Evolutionary conservation across 2,329 filamentous ascomycete species (phyloP), one percentile per base, ranked within the genome.

Genomic region (Proliferodiscus dingleyae): DNA sequence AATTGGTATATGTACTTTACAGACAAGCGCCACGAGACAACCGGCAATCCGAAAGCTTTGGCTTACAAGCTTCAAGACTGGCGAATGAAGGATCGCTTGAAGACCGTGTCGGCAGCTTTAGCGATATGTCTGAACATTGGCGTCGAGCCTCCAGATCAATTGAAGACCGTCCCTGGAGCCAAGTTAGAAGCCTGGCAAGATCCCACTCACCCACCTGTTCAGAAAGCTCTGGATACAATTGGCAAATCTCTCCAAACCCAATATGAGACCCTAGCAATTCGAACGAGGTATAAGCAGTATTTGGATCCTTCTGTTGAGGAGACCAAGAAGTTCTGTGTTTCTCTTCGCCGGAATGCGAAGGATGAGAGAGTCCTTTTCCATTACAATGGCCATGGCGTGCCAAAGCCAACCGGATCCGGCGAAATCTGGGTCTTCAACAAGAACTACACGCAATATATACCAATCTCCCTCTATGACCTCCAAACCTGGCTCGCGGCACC

Each of bases 1-100:
- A 94, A 89, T 56, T 98, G 95, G 81, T 97, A 95, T 72, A 97
- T 97, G 91, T 98, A 98, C 69, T 98, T 87, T 67, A 96, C 91
- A 53, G 93, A 98, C 68, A 97, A 97, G 68, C 85, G 91, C 43
- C 93, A 98, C 68, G 93, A 97, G 65, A 93, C 89, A 18, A 91
- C 89, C 28, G 93, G 89, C 18, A 89, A 90, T 56, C 88, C 89
- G 13, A 88, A 89, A 63, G 77, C 80, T 42, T 76, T 74, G 15
- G 66, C 70, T 21, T 79, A 78, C 55, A 74, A 81, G 52, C 71
- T 95, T 5, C 87, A 95, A 63, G 93, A 97, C 65, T 98, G 93
- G 93, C 85, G 93, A 47, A 96, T 97, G 87, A 84, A 89, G 57
- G 93, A 98, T 66, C 80, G 93, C 11, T 74, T 97, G 51, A 98